phyloP scores from a whole-genome alignment of 1,284 basidiomycete species.

The Microbotryomycetes sp. region DNA sequence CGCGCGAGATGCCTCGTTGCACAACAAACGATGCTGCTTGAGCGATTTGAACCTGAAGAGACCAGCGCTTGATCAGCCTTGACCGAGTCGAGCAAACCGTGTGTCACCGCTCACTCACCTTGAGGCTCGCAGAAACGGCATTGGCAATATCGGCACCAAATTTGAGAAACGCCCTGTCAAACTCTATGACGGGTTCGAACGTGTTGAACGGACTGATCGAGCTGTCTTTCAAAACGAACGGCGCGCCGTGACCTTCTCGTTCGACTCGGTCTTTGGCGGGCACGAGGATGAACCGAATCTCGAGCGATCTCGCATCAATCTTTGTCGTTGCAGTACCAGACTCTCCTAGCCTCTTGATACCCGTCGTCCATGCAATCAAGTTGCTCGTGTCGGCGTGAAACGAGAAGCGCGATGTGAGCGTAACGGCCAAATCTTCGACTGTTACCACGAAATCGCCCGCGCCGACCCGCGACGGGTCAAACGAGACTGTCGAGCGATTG shows the following conservation, averaged over 20 bases:
- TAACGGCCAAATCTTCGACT: constrained; percentile 3
- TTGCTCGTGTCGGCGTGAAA: constrained; percentile 3
- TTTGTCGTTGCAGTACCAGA: not conserved
- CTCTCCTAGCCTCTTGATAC: not conserved
- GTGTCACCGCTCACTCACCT: not conserved
- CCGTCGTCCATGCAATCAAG: constrained; percentile 5
- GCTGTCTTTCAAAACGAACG: not conserved
- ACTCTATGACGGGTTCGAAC: constrained; percentile 10
- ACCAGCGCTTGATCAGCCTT: constrained; percentile 9
- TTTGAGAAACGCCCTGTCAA: not conserved
- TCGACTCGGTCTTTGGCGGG: not conserved
- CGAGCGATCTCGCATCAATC: not conserved
- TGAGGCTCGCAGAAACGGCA: not conserved
- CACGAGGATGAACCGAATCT: constrained; percentile 1
- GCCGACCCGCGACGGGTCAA: constrained; percentile 2
- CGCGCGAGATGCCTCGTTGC: constrained; percentile 17
- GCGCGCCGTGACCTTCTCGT: not conserved
- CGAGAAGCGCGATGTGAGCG: not conserved
- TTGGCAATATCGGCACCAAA: constrained; percentile 4
- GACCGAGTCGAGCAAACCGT: constrained; percentile 1
- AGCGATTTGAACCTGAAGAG: constrained; percentile 14
- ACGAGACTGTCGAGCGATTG: constrained; percentile 1
- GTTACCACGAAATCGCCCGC: constrained; percentile 5
- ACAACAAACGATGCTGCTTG: constrained; percentile 12
- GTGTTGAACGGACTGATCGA: constrained; percentile 9